Conservation (phyloP, 345 rosid species). For the Dimocarpus longan region DNA sequence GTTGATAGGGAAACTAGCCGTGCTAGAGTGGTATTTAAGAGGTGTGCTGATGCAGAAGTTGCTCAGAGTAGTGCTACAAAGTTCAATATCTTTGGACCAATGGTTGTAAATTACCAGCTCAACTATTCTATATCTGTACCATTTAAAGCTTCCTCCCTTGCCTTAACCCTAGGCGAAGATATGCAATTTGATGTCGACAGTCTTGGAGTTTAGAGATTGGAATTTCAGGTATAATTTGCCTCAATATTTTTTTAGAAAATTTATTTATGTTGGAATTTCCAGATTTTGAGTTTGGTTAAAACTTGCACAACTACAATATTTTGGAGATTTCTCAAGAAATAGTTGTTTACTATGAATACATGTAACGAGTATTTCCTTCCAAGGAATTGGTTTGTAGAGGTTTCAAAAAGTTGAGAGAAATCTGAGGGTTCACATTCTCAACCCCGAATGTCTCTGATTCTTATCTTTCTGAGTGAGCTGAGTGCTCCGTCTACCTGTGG, state of each 20-base stretch:
- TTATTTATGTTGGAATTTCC: not conserved
- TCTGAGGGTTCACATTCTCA: not conserved
- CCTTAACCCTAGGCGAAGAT: constrained; percentile 39
- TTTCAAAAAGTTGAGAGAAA: not conserved
- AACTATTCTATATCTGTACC: constrained; percentile 56
- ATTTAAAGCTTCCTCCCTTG: constrained; percentile 44
- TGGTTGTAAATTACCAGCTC: constrained; percentile 74
- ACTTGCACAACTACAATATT: not conserved
- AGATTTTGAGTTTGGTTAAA: not conserved
- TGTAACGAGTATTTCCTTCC: not conserved
- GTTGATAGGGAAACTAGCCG: constrained; percentile 69
- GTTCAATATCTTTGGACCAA: constrained; percentile 75
- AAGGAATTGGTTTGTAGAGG: not conserved
- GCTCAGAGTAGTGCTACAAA: constrained; percentile 78
- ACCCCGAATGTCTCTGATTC: not conserved
- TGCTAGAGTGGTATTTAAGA: constrained; percentile 90
- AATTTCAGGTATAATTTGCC: constrained; percentile 34
- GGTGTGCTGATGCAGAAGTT: constrained; percentile 71
- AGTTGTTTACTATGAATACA: not conserved
- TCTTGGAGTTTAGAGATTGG: constrained; percentile 16
- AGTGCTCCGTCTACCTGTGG: not conserved
- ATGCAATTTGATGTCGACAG: constrained; percentile 28
- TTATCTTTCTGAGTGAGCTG: not conserved
- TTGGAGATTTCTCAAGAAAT: not conserved
- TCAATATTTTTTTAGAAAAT: not conserved